Conservation (phyloP, 441 rosid species). For the Gossypium trilobum region DNA sequence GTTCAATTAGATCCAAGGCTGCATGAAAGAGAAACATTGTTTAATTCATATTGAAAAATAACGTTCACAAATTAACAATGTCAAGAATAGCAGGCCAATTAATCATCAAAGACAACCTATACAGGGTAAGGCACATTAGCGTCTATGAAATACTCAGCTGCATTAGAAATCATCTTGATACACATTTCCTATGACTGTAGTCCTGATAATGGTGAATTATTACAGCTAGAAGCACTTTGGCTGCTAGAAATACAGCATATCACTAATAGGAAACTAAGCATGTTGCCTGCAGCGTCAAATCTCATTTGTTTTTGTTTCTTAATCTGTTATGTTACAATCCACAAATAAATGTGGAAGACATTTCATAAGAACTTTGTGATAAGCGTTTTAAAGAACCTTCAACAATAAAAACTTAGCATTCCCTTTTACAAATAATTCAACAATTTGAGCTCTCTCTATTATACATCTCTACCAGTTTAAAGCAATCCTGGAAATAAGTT, state of each 20-base stretch:
- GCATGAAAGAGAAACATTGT: constrained; percentile 10
- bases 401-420: neutral
- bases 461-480: neutral
- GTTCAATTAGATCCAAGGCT: constrained; percentile 93
- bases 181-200: neutral
- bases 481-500: neutral
- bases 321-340: too few species aligned
- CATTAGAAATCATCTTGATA: neutral
- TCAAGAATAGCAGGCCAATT: neutral
- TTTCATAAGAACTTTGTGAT: too few species aligned
- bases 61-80: neutral
- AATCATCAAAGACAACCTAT: neutral
- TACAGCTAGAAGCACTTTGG: neutral
- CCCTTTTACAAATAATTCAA: neutral
- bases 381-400: neutral
- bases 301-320: too few species aligned
- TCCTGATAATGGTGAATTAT: neutral
- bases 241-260: too few species aligned
- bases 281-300: too few species aligned
- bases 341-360: too few species aligned
- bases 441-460: neutral
- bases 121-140: neutral
- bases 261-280: too few species aligned
- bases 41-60: neutral
- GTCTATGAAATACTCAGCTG: neutral